Evolutionary conservation across 2,329 filamentous ascomycete genomes (phyloP).

Genomic region (Venturia carpophila): DNA sequence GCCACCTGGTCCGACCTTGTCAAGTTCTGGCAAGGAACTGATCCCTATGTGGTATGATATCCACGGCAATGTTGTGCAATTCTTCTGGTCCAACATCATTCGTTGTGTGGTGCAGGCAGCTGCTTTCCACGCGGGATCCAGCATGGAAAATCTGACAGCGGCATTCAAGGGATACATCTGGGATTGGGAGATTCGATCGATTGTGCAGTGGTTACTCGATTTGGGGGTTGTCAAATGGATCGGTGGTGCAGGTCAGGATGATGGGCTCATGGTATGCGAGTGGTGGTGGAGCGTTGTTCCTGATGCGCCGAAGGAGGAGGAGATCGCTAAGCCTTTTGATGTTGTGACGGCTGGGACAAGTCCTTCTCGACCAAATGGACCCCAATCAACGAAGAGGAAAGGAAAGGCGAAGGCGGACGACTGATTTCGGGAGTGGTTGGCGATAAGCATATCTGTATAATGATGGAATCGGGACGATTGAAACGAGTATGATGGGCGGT

Average conservation of each 20-base stretch:
- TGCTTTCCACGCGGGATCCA: constrained; percentile 35
- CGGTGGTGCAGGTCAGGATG: background rate
- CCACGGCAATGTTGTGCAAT: constrained; percentile 32
- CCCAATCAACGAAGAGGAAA: background rate
- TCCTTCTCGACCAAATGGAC: background rate
- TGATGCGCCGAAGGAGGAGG: background rate
- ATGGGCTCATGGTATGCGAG: constrained; percentile 3
- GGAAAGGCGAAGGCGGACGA: background rate
- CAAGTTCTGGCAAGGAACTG: background rate
- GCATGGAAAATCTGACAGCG: constrained; percentile 28
- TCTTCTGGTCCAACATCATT: constrained; percentile 37
- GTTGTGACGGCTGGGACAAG: background rate
- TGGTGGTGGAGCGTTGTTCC: constrained; percentile 19
- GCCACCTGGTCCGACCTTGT: constrained; percentile 20
- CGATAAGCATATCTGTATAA: background rate
- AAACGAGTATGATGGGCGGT: background rate
- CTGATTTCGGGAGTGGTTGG: background rate
- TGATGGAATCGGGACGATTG: background rate
- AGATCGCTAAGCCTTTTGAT: background rate
- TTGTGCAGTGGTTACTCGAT: constrained; percentile 36
- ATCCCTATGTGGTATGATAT: constrained; percentile 43
- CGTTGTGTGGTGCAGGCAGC: constrained; percentile 37
- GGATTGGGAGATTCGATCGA: constrained; percentile 35
- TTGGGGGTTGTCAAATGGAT: constrained; percentile 21
- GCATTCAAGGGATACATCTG: constrained; percentile 34